Percentiles rank a stretch among this genome's conserved stretches.
Conservation (phyloP, 2,329 filamentous ascomycete species). For the Calycina marina region DNA sequence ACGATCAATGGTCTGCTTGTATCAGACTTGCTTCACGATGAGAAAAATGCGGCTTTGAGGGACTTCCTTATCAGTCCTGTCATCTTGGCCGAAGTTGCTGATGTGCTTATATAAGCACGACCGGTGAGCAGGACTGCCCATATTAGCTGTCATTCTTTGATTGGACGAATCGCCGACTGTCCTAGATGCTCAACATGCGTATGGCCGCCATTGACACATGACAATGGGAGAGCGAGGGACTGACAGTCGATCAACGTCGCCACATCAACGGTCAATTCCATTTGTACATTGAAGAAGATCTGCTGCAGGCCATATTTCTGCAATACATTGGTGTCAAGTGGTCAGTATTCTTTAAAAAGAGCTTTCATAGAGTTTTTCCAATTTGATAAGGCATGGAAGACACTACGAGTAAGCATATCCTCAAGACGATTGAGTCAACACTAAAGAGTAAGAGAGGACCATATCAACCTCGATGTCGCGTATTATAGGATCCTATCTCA, state of each 20-base stretch:
- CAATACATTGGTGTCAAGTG: slow-evolving; percentile 39
- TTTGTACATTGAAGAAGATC: slow-evolving; percentile 45
- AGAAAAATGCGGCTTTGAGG: slow-evolving; percentile 34
- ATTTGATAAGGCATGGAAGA: slow-evolving; percentile 14
- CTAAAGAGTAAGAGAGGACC: no score
- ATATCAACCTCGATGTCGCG: no score
- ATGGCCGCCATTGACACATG: slow-evolving; percentile 35
- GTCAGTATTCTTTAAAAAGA: slow-evolving; percentile 31
- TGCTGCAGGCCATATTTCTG: slow-evolving; percentile 38
- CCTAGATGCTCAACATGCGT: slow-evolving; percentile 39
- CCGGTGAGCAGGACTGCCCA: no score
- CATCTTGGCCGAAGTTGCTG: slow-evolving; percentile 37
- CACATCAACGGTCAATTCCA: slow-evolving; percentile 44
- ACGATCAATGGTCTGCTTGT: slow-evolving; percentile 34
- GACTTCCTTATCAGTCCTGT: slow-evolving; percentile 33
- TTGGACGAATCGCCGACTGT: no score
- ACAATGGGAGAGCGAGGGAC: slow-evolving; percentile 30
- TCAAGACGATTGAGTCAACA: no score
- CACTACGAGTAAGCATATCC: slow-evolving; percentile 4
- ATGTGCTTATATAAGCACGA: no score
- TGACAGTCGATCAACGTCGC: slow-evolving; percentile 35
- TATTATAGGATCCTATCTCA: slow-evolving; percentile 6
- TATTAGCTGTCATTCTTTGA: no score
- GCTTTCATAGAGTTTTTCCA: slow-evolving; percentile 23
- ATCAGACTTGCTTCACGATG: slow-evolving; percentile 34